Conservation (phyloP, 768 basidiomycete genomes). For the Tulasnella sp. region DNA sequence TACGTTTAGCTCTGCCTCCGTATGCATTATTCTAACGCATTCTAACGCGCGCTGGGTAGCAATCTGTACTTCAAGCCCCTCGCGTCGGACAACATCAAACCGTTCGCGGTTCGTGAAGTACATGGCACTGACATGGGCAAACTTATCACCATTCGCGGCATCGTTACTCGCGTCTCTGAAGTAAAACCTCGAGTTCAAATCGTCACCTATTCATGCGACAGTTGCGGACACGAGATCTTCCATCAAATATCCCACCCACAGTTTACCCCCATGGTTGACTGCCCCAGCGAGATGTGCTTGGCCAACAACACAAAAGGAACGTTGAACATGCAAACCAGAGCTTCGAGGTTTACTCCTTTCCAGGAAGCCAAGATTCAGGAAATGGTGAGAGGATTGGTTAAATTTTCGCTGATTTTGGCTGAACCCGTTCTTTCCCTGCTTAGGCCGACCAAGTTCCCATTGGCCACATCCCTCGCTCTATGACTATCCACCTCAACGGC, state of each 20-base stretch:
- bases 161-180: constrained; percentile 97
- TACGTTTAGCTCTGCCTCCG: constrained; percentile 44
- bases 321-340: constrained; percentile 96
- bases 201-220: constrained; percentile 97
- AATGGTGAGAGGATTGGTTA: constrained; percentile 57
- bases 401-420: background rate
- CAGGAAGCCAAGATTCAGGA: constrained; percentile 99
- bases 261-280: constrained; percentile 84
- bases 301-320: constrained; percentile 84
- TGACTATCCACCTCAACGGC: constrained; percentile 94
- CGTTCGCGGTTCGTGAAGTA: constrained; percentile 87
- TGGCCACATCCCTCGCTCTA: constrained; percentile 96
- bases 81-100: constrained; percentile 46
- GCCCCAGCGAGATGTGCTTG: constrained; percentile 81
- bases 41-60: constrained; percentile 51
- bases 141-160: constrained; percentile 93
- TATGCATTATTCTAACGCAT: constrained; percentile 29
- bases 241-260: constrained; percentile 92
- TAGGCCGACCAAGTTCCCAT: constrained; percentile 99
- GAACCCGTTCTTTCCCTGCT: background rate
- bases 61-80: constrained; percentile 93
- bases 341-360: constrained; percentile 94
- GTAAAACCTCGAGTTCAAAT: constrained; percentile 96
- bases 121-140: constrained; percentile 81
- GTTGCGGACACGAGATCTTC: constrained; percentile 97